These are phyloP conservation scores for Hamamelis virginiana DNA, from an alignment of 164 flowering plant species.

Conservation along the genomic window DNA sequence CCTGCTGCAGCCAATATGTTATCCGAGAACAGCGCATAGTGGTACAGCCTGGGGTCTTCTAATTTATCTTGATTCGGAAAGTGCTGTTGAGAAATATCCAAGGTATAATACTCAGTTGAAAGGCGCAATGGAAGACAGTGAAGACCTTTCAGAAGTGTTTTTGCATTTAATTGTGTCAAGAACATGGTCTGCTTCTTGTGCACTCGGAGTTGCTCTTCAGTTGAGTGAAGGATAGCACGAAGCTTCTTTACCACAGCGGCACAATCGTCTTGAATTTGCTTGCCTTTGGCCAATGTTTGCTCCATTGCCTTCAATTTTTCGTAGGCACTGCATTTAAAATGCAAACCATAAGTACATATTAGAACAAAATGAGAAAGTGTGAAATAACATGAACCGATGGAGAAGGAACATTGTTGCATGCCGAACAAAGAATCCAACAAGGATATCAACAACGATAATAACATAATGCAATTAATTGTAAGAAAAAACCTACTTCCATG, in stretches of 20 bases:
- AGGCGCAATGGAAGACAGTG: slow-evolving; percentile 96
- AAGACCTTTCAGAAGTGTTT: slow-evolving; percentile 94
- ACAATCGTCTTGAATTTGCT: slow-evolving; percentile 81
- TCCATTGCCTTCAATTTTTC: slow-evolving; percentile 81
- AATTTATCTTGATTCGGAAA: slow-evolving; percentile 75
- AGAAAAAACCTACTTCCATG: slow-evolving; percentile 50
- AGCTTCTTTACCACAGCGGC: slow-evolving; percentile 72
- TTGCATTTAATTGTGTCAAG: slow-evolving; percentile 87
- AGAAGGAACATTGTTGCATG: neutral
- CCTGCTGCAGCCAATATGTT: slow-evolving; percentile 84
- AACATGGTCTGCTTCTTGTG: slow-evolving; percentile 83
- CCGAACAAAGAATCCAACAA: neutral
- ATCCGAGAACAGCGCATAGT: slow-evolving; percentile 89
- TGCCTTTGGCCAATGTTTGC: slow-evolving; percentile 70
- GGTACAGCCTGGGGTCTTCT: slow-evolving; percentile 70
- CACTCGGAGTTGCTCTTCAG: slow-evolving; percentile 85
- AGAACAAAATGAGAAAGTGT: neutral
- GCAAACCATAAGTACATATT: neutral
- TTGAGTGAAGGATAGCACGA: slow-evolving; percentile 78
- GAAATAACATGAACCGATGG: neutral
- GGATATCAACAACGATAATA: neutral
- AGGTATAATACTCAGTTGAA: slow-evolving; percentile 70
- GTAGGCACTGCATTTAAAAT: slow-evolving; percentile 44
- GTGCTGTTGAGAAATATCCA: slow-evolving; percentile 58
- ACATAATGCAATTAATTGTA: neutral